A percentile compares a stretch with the other conserved stretches of the same genome.
phyloP scores from a whole-genome alignment of 2,329 filamentous ascomycete genomes.

The Arthroderma sp. region DNA sequence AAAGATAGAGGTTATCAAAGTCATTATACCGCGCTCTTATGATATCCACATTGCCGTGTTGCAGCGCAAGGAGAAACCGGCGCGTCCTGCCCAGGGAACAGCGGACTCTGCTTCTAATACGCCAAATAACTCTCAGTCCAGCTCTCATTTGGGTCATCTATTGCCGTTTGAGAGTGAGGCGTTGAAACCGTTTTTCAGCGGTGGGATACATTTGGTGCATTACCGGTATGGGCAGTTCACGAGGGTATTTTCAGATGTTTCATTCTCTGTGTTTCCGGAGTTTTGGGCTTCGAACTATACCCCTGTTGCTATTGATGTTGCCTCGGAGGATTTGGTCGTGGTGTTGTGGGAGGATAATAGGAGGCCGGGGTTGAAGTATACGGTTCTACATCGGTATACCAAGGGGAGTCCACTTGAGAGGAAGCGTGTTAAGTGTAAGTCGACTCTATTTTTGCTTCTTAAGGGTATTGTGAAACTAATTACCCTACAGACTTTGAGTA shows the following conservation, averaged over 20 bases:
- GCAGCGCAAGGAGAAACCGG: constrained; percentile 19
- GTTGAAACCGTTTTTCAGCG: constrained; percentile 12
- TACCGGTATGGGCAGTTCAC: constrained; percentile 8
- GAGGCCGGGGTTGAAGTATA: too few species aligned
- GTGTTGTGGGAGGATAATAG: constrained; percentile 10
- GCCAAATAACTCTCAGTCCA: too few species aligned
- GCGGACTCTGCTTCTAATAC: constrained; percentile 3
- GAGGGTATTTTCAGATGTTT: not conserved
- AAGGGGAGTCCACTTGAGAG: too few species aligned
- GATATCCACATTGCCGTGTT: constrained; percentile 18
- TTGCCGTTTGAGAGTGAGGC: constrained; percentile 23
- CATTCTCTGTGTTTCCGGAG: constrained; percentile 5
- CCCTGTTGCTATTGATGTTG: constrained; percentile 7
- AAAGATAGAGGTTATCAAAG: constrained; percentile 21
- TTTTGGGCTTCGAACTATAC: constrained; percentile 1
- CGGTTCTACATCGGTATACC: too few species aligned
- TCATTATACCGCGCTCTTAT: constrained; percentile 12
- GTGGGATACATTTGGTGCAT: constrained; percentile 18
- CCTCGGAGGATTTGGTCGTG: not conserved
- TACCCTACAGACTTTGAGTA: too few species aligned
- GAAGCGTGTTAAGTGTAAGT: too few species aligned
- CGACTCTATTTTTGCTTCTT: too few species aligned
- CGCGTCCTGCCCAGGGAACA: constrained; percentile 9
- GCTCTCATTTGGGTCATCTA: not conserved
- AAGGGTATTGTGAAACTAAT: too few species aligned